Conservation (phyloP, 176 grass and related monocot species). For the Oryza longistaminata region DNA sequence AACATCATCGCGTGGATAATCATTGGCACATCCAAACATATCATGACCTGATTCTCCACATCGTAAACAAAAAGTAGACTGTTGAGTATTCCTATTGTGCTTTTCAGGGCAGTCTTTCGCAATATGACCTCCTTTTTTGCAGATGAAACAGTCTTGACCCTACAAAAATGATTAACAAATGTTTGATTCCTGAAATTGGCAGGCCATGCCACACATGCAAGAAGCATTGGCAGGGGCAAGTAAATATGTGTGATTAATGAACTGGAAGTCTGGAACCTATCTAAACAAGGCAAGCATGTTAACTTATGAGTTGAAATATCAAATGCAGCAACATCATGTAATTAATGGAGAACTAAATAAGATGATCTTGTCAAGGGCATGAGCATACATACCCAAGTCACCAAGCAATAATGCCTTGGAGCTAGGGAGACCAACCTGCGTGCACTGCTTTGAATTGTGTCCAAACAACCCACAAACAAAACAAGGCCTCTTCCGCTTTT, state of each 20-base stretch:
- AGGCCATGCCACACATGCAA: not conserved
- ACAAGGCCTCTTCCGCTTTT: conserved; percentile 78
- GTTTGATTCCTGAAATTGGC: conserved; percentile 17
- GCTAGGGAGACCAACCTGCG: conserved; percentile 63
- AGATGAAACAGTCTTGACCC: conserved; percentile 88
- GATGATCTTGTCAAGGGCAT: conserved; percentile 30
- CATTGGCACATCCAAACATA: conserved; percentile 75
- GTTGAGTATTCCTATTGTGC: conserved; percentile 57
- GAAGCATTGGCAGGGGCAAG: no score
- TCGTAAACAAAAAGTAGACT: conserved; percentile 67
- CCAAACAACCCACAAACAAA: conserved; percentile 92
- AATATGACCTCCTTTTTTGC: conserved; percentile 86
- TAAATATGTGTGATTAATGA: not conserved
- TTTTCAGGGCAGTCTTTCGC: conserved; percentile 92
- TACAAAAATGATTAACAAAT: conserved; percentile 38
- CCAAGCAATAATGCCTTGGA: conserved; percentile 46
- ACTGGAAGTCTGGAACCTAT: not conserved
- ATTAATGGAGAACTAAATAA: conserved; percentile 29
- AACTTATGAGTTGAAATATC: conserved; percentile 17
- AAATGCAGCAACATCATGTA: not conserved
- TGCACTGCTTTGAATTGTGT: conserved; percentile 77
- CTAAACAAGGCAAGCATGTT: conserved; percentile 13
- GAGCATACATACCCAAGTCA: conserved; percentile 52
- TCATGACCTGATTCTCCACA: conserved; percentile 74
- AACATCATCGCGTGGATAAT: conserved; percentile 72